phyloP scores from a whole-genome alignment of 441 rosid species.

The Breynia disticha region DNA sequence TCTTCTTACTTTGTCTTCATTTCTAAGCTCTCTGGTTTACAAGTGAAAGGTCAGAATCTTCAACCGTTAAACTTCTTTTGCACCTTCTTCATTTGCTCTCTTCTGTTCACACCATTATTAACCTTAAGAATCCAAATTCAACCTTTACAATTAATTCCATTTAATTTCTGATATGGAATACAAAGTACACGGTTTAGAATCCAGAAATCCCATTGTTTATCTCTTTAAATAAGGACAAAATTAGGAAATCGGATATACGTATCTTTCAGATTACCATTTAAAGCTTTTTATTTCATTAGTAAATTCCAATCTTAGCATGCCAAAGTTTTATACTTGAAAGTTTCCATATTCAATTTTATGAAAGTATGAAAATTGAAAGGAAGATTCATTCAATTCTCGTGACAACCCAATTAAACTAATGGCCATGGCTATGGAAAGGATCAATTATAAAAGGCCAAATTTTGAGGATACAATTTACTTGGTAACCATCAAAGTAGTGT shows the following conservation, averaged over 20 bases:
- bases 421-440: background rate
- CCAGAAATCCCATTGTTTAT: no score
- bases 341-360: background rate
- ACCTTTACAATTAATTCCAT: no score
- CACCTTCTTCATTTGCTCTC: conserved; percentile 3
- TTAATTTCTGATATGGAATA: no score
- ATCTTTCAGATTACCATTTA: background rate
- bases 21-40: conserved; percentile 2
- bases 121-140: background rate
- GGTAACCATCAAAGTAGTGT: background rate
- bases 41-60: conserved; percentile 27
- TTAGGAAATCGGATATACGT: no score
- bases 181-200: no score
- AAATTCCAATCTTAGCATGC: no score
- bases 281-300: no score
- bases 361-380: background rate
- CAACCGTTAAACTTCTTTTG: conserved; percentile 17
- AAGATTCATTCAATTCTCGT: conserved; percentile 7
- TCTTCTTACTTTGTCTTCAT: conserved; percentile 23
- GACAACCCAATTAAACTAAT: background rate
- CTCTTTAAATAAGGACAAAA: no score
- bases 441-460: no score
- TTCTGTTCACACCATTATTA: background rate
- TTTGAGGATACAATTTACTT: background rate
- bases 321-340: no score